phyloP scores from a whole-genome alignment of 106 monocot genomes.

The Triglochin maritima region DNA sequence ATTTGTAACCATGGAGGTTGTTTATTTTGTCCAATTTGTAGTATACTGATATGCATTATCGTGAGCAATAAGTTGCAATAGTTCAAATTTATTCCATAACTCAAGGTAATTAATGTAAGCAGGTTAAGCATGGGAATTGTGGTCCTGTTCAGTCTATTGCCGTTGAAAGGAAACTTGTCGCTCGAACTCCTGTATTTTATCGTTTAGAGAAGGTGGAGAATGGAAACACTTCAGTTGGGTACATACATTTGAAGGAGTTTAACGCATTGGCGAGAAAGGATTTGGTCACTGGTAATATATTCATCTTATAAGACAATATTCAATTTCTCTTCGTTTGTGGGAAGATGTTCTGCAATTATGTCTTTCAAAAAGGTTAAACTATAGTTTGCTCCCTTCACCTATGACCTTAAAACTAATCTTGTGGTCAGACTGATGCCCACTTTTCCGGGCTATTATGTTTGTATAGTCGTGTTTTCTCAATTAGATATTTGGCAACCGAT shows the following conservation, averaged over 20 bases:
- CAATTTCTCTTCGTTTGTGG: too few relatives aligned
- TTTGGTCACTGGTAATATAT: constrained; percentile 56
- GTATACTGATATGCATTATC: not conserved
- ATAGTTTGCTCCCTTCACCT: too few relatives aligned
- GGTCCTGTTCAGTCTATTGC: constrained; percentile 37
- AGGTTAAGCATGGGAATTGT: constrained; percentile 89
- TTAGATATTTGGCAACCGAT: too few relatives aligned
- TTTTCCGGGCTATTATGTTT: too few relatives aligned
- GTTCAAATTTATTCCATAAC: not conserved
- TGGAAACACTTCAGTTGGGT: constrained; percentile 68
- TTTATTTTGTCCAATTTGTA: not conserved
- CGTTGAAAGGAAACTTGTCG: constrained; percentile 71
- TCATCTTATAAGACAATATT: not conserved
- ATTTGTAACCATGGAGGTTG: constrained; percentile 82
- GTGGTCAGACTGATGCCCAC: too few relatives aligned
- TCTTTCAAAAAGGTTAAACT: too few relatives aligned
- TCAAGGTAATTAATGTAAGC: not conserved
- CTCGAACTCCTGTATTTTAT: constrained; percentile 83
- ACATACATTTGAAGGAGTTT: constrained; percentile 89
- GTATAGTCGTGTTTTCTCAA: too few relatives aligned
- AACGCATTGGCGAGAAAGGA: constrained; percentile 96
- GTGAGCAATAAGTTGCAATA: not conserved
- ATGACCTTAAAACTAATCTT: too few relatives aligned
- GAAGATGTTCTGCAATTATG: too few relatives aligned
- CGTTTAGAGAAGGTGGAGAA: constrained; percentile 68